Percentiles rank a stretch among this genome's conserved stretches.
Conservation (phyloP, 75 land plant species). For the Ceratopteris richardii region DNA sequence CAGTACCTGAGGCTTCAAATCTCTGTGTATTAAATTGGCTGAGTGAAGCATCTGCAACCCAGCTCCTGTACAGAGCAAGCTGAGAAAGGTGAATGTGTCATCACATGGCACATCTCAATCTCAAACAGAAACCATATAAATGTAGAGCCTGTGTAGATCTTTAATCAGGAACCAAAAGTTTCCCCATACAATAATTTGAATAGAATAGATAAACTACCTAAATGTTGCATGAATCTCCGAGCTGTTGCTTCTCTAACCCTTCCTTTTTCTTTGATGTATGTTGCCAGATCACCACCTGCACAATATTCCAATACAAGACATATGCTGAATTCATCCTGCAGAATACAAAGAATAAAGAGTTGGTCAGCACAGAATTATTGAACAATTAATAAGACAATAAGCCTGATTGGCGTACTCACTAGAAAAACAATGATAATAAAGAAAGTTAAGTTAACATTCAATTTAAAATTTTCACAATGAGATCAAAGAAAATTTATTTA, state of each 20-base stretch:
- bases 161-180: no score
- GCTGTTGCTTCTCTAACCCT: conserved; percentile 41
- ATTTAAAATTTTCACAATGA: no score
- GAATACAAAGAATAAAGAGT: background rate
- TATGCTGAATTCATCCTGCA: conserved; percentile 29
- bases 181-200: background rate
- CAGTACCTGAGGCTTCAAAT: conserved; percentile 55
- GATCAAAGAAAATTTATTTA: no score
- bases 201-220: conserved; percentile 28
- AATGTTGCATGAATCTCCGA: conserved; percentile 36
- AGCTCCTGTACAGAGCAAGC: conserved; percentile 26
- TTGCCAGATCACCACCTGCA: conserved; percentile 45
- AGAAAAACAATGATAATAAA: no score
- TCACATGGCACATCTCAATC: no score
- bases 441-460: no score
- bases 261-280: conserved; percentile 35
- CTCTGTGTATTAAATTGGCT: conserved; percentile 49
- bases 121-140: no score
- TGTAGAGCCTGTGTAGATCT: no score
- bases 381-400: no score
- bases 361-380: no score
- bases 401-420: no score
- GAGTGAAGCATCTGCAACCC: conserved; percentile 38
- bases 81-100: background rate
- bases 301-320: conserved; percentile 55